Evolutionary conservation across 1,284 basidiomycete species (phyloP), one percentile per base, ranked within the genome.

Genomic region (Laetiporus sulphureus): DNA sequence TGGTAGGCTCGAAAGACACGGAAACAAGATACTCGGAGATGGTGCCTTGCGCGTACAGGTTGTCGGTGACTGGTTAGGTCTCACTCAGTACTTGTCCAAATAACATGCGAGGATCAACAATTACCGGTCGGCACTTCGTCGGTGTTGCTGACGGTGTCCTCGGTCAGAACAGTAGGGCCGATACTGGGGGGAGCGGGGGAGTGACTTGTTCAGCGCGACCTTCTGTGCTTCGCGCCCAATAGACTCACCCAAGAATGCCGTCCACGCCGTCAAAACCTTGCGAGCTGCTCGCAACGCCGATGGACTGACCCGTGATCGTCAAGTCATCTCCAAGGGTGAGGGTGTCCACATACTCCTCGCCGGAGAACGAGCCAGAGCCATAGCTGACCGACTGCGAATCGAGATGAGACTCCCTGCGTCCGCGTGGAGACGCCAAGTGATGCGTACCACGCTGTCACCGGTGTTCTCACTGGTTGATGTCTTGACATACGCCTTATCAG

Each of bases 291-390:
- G 79, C 78, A 41, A 76, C 75, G 46, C 77, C 79, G 44, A 82
- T 77, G 13, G 73, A 76, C 53, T 82, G 79, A 10, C 58, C 38
- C 15, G 45, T 37, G 50, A 68, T 59, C n/a, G 52, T 54, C 27
- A 67, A 42, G 32, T 56, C 56, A 4, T 40, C 34, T 13, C 57
- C 56, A 31, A 68, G 47, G 2, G 60, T 55, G 21, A 69, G 59
- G 10, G 55, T 55, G 55, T 79, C 77, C 22, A 55, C 65, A 55
- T 63, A 76, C 50, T 78, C 72, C 3, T 41, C 55, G 30, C 64
- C 73, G 29, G 64, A 68, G 62, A 77, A 76, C 5, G 60, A 66
- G 20, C 74, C 76, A 24, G 70, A 71, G 31, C 73, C 74, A 50
- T 77, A 82, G 10, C 58, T 54, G 21, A 77, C 73, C 16, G 64